A percentile compares a stretch with the other conserved stretches of the same genome.
Conservation (phyloP, 2,329 filamentous ascomycete genomes). For the Ophiostoma fasciatum region DNA sequence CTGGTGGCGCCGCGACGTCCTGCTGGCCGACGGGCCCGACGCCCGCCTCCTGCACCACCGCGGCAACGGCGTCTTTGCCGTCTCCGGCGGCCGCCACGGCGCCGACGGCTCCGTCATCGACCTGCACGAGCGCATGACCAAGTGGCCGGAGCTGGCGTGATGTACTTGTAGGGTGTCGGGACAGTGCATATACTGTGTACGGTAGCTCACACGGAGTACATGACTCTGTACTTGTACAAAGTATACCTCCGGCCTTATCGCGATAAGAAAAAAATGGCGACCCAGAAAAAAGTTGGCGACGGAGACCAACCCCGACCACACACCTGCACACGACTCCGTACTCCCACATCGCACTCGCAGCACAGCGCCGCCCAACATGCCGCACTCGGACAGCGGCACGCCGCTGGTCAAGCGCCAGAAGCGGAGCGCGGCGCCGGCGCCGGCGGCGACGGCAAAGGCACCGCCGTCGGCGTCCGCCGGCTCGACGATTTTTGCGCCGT, state of each 20-base stretch:
- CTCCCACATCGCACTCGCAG: not conserved
- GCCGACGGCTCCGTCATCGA: slow-evolving; percentile 17
- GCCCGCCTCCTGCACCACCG: slow-evolving; percentile 22
- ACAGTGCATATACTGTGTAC: not conserved
- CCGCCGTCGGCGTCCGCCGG: slow-evolving; percentile 27
- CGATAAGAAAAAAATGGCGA: slow-evolving; percentile 9
- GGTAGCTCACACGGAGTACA: not conserved
- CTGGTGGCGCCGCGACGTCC: slow-evolving; percentile 16
- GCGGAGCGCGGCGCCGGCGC: slow-evolving; percentile 24
- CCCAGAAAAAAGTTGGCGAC: slow-evolving; percentile 2
- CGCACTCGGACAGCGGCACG: slow-evolving; percentile 41
- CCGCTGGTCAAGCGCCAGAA: slow-evolving; percentile 68
- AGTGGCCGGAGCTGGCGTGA: slow-evolving; percentile 21
- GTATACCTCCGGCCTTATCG: not conserved
- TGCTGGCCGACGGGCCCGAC: slow-evolving; percentile 13
- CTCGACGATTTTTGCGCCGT: slow-evolving; percentile 85
- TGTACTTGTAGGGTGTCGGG: too few relatives aligned
- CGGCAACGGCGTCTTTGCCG: slow-evolving; percentile 19
- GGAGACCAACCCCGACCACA: slow-evolving; percentile 2
- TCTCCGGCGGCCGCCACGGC: slow-evolving; percentile 15
- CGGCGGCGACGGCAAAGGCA: slow-evolving; percentile 18
- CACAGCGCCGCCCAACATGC: slow-evolving; percentile 24
- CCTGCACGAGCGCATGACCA: slow-evolving; percentile 20
- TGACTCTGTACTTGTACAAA: not conserved
- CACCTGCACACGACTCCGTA: not conserved